phyloP scores from a whole-genome alignment of 108 stramenopile species.

The Parmales sp. region DNA sequence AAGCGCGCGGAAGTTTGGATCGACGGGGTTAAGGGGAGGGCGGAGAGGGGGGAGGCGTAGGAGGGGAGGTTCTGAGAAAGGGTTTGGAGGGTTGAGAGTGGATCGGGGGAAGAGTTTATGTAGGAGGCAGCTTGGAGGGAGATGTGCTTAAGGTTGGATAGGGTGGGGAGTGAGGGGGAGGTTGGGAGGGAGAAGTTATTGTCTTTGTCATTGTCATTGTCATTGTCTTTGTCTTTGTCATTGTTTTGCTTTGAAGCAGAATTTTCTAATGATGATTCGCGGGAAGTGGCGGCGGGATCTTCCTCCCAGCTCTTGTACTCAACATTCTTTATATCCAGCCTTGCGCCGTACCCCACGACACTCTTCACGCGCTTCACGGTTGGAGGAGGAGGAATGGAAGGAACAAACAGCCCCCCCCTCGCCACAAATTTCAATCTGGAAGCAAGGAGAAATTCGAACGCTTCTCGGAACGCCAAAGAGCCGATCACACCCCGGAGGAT shows the following conservation, averaged over 20 bases:
- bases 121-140: slow-evolving; percentile 62
- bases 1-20: no score
- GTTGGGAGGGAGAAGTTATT: no score
- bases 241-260: slow-evolving; percentile 17
- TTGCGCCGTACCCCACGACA: slow-evolving; percentile 74
- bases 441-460: no score
- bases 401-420: no score
- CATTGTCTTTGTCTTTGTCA: not conserved
- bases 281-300: slow-evolving; percentile 11
- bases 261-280: no score
- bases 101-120: slow-evolving; percentile 39
- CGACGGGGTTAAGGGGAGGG: no score
- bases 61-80: slow-evolving; percentile 68
- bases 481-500: no score
- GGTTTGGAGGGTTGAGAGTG: slow-evolving; percentile 53
- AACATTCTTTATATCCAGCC: slow-evolving; percentile 79
- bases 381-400: no score
- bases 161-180: no score
- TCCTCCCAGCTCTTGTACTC: slow-evolving; percentile 76
- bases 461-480: no score
- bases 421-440: no score
- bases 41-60: slow-evolving; percentile 62
- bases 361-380: no score
- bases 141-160: slow-evolving; percentile 63
- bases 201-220: slow-evolving; percentile 8